Evolutionary conservation across 441 rosid species (phyloP).

Genomic region (Rhodomyrtus psidioides): DNA sequence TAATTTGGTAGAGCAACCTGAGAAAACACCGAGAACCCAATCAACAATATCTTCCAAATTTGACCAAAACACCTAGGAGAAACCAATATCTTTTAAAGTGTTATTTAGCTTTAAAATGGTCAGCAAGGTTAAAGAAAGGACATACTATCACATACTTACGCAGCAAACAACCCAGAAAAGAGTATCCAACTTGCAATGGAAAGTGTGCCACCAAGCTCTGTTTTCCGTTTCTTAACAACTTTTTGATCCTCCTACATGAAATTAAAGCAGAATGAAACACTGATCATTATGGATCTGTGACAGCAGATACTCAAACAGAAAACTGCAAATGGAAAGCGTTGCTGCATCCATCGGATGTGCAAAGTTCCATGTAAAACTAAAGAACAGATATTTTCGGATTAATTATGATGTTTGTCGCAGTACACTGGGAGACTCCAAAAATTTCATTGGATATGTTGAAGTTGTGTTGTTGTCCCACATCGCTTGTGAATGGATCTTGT

Average conservation of each 20-base stretch:
- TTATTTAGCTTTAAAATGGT: neutral
- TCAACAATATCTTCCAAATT: neutral
- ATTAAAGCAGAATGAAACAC: neutral
- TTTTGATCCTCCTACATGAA: slow-evolving; percentile 70
- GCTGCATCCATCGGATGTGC: neutral
- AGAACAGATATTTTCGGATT: neutral
- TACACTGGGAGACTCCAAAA: neutral
- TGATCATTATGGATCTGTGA: neutral
- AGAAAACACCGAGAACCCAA: slow-evolving; percentile 39
- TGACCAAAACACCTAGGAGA: neutral
- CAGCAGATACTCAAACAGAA: neutral
- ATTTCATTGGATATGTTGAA: neutral
- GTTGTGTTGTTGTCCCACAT: no score
- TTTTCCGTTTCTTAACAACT: slow-evolving; percentile 76
- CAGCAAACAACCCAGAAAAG: slow-evolving; percentile 84
- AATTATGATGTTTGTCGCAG: neutral
- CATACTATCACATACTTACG: slow-evolving; percentile 24
- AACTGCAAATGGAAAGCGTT: neutral
- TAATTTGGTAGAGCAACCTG: slow-evolving; percentile 95
- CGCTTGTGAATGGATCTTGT: no score
- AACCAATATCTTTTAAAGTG: neutral
- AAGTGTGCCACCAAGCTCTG: slow-evolving; percentile 90
- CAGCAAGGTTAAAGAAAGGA: neutral
- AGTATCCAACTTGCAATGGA: slow-evolving; percentile 97
- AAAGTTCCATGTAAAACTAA: neutral